phyloP scores from a whole-genome alignment of 148 eudicot species.

The Rhododendron ovatum region DNA sequence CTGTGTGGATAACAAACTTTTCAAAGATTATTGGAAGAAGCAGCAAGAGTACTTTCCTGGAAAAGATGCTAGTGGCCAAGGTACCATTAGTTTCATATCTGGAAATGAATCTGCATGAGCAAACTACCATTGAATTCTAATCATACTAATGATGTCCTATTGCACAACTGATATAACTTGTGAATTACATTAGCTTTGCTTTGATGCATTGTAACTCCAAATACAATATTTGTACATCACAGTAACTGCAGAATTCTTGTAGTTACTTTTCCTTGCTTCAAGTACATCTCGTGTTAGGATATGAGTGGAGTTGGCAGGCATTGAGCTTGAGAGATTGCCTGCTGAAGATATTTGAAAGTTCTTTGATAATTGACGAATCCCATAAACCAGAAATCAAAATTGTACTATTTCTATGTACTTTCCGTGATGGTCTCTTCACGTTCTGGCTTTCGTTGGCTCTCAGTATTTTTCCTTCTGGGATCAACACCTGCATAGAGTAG shows the following conservation, averaged over 20 bases:
- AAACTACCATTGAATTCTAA: neutral
- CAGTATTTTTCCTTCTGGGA: slow-evolving; percentile 22
- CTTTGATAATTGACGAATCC: slow-evolving; percentile 27
- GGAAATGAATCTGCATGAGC: neutral
- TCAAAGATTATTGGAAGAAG: neutral
- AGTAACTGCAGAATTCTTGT: neutral
- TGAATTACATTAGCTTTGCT: neutral
- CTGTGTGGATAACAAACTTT: neutral
- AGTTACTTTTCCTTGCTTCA: neutral
- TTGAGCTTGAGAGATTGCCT: slow-evolving; percentile 11
- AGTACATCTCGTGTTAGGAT: neutral
- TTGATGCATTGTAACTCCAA: neutral
- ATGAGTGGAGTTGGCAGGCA: neutral
- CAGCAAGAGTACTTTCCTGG: neutral
- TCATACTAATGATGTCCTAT: neutral
- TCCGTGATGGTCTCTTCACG: slow-evolving; percentile 12
- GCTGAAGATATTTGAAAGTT: slow-evolving; percentile 22
- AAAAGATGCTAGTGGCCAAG: neutral
- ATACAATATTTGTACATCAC: neutral
- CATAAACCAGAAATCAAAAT: slow-evolving; percentile 45
- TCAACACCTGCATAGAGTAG: neutral
- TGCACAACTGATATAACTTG: neutral
- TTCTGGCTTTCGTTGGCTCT: slow-evolving; percentile 23
- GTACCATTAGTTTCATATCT: neutral
- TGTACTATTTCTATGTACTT: slow-evolving; percentile 31